A percentile compares a stretch with the other conserved stretches of the same genome.
Evolutionary conservation across 2,329 filamentous ascomycete species (phyloP).

Genomic region (Coleophoma cylindrospora): DNA sequence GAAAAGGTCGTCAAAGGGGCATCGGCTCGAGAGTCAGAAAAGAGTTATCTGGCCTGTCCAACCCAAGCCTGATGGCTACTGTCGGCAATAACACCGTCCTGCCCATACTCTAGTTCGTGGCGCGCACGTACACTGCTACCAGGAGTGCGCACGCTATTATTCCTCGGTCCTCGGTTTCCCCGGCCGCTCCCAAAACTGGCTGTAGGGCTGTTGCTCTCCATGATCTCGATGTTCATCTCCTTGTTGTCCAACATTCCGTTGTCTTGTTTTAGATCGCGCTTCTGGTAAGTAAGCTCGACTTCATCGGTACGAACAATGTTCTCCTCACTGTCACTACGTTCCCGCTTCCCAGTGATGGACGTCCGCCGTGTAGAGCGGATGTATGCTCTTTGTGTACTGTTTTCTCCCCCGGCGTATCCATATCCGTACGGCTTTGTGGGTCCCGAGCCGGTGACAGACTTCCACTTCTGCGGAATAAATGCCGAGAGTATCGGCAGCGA

Average conservation of each 20-base stretch:
- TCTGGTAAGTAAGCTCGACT: conserved; percentile 9
- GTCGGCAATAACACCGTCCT: neutral
- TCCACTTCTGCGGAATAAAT: conserved; percentile 9
- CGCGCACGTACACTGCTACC: neutral
- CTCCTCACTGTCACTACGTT: conserved; percentile 9
- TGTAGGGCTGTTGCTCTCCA: neutral
- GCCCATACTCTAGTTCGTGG: neutral
- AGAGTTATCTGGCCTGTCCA: neutral
- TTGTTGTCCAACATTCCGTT: neutral
- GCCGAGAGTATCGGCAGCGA: conserved; percentile 29
- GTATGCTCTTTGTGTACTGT: neutral
- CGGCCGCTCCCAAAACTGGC: neutral
- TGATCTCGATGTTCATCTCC: neutral
- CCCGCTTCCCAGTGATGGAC: conserved; percentile 3
- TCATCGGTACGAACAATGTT: conserved; percentile 14
- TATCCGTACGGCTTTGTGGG: neutral
- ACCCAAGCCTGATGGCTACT: neutral
- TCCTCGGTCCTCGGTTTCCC: neutral
- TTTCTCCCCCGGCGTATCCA: neutral
- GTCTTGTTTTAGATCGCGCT: neutral
- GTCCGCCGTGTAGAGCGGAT: conserved; percentile 3
- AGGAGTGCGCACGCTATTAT: neutral
- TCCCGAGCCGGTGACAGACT: conserved; percentile 3
- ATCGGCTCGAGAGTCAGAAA: neutral
- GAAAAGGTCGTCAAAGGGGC: too few species aligned